Percentiles rank a stretch among this genome's conserved stretches.
phyloP scores from a whole-genome alignment of 2,329 filamentous ascomycete genomes.

The Coniochaeta sp. region DNA sequence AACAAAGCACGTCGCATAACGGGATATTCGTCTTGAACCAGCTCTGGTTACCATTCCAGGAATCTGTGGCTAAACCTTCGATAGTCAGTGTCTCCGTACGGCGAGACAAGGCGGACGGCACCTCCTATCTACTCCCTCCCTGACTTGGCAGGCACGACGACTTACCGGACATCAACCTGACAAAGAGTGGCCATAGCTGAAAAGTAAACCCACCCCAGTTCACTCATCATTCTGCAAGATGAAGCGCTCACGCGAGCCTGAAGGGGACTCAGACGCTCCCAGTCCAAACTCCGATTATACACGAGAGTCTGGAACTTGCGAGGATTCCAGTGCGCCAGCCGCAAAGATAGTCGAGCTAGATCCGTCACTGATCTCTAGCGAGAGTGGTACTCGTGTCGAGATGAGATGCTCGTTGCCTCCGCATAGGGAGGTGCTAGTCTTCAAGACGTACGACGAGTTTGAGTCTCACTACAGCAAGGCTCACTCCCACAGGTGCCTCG shows the following conservation, averaged over 20 bases:
- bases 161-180: background rate
- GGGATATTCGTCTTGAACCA: too few relatives aligned
- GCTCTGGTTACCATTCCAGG: too few relatives aligned
- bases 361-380: slow-evolving; percentile 23
- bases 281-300: slow-evolving; percentile 3
- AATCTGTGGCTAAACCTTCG: too few relatives aligned
- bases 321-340: slow-evolving; percentile 8
- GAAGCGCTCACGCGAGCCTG: slow-evolving; percentile 57
- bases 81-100: too few relatives aligned
- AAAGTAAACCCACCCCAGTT: background rate
- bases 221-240: slow-evolving; percentile 27
- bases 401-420: slow-evolving; percentile 82
- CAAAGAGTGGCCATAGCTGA: background rate
- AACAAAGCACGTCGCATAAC: background rate
- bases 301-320: slow-evolving; percentile 1
- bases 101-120: background rate
- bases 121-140: background rate
- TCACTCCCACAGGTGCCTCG: slow-evolving; percentile 77
- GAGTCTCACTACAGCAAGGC: slow-evolving; percentile 77
- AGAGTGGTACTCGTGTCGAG: slow-evolving; percentile 19
- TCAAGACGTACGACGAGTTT: slow-evolving; percentile 71
- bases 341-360: slow-evolving; percentile 58
- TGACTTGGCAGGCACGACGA: background rate
- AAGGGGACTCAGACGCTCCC: slow-evolving; percentile 28
- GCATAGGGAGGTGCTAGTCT: slow-evolving; percentile 63